phyloP scores from a whole-genome alignment of 1,139 yeast species.

The Pneumocystis oryctolagi region DNA sequence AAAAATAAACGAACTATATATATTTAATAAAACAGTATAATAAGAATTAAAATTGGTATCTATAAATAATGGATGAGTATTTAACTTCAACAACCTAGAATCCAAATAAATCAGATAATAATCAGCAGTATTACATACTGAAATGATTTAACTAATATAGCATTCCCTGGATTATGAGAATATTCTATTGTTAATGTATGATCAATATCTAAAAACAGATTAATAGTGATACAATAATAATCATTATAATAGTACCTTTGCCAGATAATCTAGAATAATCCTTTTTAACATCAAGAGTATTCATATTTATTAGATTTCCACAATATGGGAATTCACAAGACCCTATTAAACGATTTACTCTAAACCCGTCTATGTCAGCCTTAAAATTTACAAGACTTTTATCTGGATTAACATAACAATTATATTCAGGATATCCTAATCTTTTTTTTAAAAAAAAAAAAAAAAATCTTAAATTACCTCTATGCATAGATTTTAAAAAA shows the following conservation, averaged over 20 bases:
- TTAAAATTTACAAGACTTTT: conserved; percentile 35
- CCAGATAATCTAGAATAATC: conserved; percentile 12
- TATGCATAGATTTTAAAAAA: conserved; percentile 22
- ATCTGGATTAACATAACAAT: conserved; percentile 41
- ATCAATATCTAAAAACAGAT: conserved; percentile 5
- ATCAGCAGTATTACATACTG: conserved; percentile 7
- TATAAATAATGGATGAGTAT: conserved; percentile 8
- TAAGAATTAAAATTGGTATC: conserved; percentile 12
- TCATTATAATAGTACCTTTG: conserved; percentile 1
- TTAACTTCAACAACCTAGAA: conserved; percentile 8
- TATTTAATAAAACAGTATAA: conserved; percentile 12
- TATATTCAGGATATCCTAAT: conserved; percentile 38
- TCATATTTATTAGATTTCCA: conserved; percentile 14
- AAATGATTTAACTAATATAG: conserved; percentile 6
- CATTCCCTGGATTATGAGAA: conserved; percentile 8
- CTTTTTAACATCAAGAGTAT: conserved; percentile 13
- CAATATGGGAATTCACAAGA: conserved; percentile 14
- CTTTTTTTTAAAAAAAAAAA: conserved; percentile 2
- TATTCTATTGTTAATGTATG: conserved; percentile 12
- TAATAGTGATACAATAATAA: neutral
- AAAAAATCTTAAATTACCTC: conserved; percentile 10
- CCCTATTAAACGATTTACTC: conserved; percentile 9
- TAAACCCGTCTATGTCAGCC: neutral
- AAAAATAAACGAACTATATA: conserved; percentile 14
- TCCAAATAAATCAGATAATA: neutral